A percentile compares a stretch with the other conserved stretches of the same genome.
Evolutionary conservation across 306 rosid species (phyloP).

Genomic region (Carpinus viminea): DNA sequence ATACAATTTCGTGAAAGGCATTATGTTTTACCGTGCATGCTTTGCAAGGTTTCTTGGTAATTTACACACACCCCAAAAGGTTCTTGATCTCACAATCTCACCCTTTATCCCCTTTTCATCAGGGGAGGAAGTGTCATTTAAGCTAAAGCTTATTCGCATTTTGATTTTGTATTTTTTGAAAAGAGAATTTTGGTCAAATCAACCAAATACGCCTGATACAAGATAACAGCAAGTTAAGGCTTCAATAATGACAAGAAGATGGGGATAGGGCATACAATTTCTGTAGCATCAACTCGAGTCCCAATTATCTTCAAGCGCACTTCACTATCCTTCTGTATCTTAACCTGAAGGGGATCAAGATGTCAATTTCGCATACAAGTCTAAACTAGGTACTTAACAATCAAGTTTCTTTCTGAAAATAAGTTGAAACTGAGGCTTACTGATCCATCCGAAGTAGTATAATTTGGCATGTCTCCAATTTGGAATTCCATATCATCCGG

Average conservation of each 20-base stretch:
- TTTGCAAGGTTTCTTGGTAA: not conserved
- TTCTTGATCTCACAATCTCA: not conserved
- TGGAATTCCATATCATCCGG: conserved; percentile 99
- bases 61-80: not conserved
- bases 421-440: conserved; percentile 41
- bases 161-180: not conserved
- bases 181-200: not conserved
- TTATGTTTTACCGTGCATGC: not conserved
- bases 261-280: conserved; percentile 60
- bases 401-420: conserved; percentile 7
- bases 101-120: not conserved
- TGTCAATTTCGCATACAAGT: conserved; percentile 18
- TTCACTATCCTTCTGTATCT: conserved; percentile 97
- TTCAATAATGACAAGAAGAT: not conserved
- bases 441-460: conserved; percentile 97
- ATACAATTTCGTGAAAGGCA: not conserved
- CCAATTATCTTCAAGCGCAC: conserved; percentile 96
- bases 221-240: not conserved
- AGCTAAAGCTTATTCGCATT: not conserved
- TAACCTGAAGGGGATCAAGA: conserved; percentile 59
- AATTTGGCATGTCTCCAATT: conserved; percentile 90
- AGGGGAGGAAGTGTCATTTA: not conserved
- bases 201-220: not conserved
- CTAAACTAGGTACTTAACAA: conserved; percentile 2
- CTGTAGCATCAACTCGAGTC: conserved; percentile 94